Evolutionary conservation across 441 rosid genomes (phyloP).

Genomic region (Metrosideros polymorpha): DNA sequence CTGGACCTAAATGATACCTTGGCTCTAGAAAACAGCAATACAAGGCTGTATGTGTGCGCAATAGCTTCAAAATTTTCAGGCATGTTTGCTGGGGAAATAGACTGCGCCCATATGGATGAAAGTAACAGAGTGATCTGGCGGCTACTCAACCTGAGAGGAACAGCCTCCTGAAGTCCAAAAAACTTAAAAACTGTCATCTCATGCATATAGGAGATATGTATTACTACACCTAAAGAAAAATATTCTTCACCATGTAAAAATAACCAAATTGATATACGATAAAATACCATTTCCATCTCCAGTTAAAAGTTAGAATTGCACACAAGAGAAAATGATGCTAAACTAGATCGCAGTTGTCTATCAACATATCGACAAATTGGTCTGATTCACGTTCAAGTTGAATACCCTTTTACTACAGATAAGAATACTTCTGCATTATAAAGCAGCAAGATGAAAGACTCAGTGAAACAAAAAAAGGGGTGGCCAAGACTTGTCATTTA

Average conservation of each 20-base stretch:
- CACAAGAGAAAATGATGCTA: not conserved
- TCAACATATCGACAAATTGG: not conserved
- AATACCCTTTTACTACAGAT: not conserved
- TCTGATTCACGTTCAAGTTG: not conserved
- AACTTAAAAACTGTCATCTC: not conserved
- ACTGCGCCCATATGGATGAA: slow-evolving; percentile 90
- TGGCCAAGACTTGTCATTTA: not conserved
- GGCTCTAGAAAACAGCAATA: slow-evolving; percentile 60
- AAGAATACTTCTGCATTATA: not conserved
- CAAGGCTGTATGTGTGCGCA: slow-evolving; percentile 79
- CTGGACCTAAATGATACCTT: slow-evolving; percentile 41
- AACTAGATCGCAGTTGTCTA: not conserved
- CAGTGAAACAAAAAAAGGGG: not conserved
- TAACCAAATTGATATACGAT: not conserved
- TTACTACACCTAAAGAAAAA: not conserved
- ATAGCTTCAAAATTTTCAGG: slow-evolving; percentile 91
- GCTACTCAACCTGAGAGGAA: slow-evolving; percentile 77
- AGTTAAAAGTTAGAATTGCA: not conserved
- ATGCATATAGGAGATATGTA: not conserved
- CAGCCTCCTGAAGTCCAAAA: slow-evolving; percentile 33
- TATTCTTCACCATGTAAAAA: not conserved
- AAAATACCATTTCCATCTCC: not conserved
- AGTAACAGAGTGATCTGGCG: slow-evolving; percentile 78
- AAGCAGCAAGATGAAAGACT: not conserved
- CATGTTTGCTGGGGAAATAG: slow-evolving; percentile 69